Base-by-base conservation (phyloP, 805 yeast species). In the Nakazawaea sp. region DNA sequence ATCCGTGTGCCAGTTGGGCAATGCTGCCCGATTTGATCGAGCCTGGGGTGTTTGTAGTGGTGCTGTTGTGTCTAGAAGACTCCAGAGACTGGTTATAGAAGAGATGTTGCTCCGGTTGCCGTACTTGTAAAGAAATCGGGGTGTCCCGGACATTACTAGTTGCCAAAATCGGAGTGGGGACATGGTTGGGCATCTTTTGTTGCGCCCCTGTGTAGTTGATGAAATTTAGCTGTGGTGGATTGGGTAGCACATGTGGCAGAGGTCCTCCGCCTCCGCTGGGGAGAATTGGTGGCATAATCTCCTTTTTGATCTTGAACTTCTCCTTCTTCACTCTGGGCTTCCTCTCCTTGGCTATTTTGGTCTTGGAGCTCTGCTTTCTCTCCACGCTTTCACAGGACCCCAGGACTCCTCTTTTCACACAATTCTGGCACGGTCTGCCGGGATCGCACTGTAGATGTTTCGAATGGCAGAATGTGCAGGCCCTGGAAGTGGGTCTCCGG, bases 361-460 rank as follows among this genome's bases (percentile, higher is more conserved):
- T 47, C 43, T 65, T 65, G 41, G 64, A 62, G 8, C 29, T 23
- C 21, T 35, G 33, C 50, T 75, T 78, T 19, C 87, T 55, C 27
- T 66, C 68, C 5, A 76, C 72, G 51, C 81, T 84, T 26, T 58
- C 61, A 53, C 92, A 82, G 10, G 62, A 48, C 37, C 64, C 70
- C 2, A 61, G 69, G n/a, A 75, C 52, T 17, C 75, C 73, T 40
- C 89, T 56, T 51, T 81, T 81, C 16, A 66, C 48, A 56, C 92
- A 82, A 51, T 82, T 82, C 45, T 68, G 68, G 48, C 90, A 82
- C 0, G 92, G 90, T 40, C 92, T 59, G 19, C 68, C 64, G 40
- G 70, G 59, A 43, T 81, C 83, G 53, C 90, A 82, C 47, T 81
- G 89, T 11, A 82, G 62, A 48, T 81, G 92, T 45, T 82, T 82